Base-by-base conservation (phyloP, 352 stramenopile species). In the Globisporangium recalcitrans region DNA sequence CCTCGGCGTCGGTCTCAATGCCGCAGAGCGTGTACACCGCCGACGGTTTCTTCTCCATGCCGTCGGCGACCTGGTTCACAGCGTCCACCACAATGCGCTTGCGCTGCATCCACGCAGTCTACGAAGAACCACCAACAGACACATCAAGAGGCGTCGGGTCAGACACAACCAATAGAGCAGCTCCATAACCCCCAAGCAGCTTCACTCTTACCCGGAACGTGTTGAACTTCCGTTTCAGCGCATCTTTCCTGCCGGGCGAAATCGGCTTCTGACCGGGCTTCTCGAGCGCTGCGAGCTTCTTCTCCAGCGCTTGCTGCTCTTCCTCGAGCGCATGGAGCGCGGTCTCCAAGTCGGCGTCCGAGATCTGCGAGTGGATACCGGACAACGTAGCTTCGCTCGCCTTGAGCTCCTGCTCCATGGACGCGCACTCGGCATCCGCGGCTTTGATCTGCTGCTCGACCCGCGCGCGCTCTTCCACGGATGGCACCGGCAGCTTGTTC, bases 11-110 rank as follows among this genome's bases (percentile, higher is more conserved):
- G 16, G 84, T 89, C 68, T 93, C 84, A 32, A 93, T 61, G 21
- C 72, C 78, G 16, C 78, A 70, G 21, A 91, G 57, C 0, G 81
- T 72, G 59, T 87, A 63, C 60, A 93, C 78, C 11, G 68, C 75
- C 52, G 87, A 88, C 4, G 73, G 63, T 38, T 91, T 91, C 65
- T 93, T 93, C 68, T 93, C 85, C 82, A 91, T 91, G 29, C 85
- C 81, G 31, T 93, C 85, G 0, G 85, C 78, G 40, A 91, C 80
- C 69, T 90, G 78, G 62, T 93, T 85, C 21, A 93, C 64, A 11
- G 77, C 82, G 24, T 93, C 84, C 70, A 85, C 89, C 10, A 74
- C 80, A 58, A 93, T 89, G 11, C 84, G 80, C 63, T 93, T 93
- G 32, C 84, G 77, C 49, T 74, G 54, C 13, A 93, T 75, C 84